Evolutionary conservation across 192 early-diverging fungal species (phyloP), one percentile per base, ranked within the genome.

Genomic region (Coemansia sp.): DNA sequence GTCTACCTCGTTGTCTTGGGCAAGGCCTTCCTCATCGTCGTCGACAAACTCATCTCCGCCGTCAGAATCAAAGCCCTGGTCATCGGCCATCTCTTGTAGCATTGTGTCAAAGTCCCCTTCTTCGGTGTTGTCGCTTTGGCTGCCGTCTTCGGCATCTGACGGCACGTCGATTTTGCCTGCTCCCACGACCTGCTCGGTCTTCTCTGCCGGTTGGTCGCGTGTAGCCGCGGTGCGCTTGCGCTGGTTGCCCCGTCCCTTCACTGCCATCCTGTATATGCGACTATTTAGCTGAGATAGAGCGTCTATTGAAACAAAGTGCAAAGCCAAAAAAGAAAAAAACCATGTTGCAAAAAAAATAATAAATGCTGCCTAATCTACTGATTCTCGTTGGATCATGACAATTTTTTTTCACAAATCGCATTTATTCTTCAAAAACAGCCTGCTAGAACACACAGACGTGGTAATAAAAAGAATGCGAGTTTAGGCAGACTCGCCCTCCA

Each of bases 401-500:
- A 29, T 27, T 54, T 55, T 19, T 19, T 55, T 55, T 55, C 6
- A 50, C 15, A 50, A 50, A 50, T 50, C 48, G 29, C 29, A 21
- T 32, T 32, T 32, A 32, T 32, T 32, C 29, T 32, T 32, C 29
- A 32, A 32, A 32, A 32, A 32, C 29, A 32, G 29, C 29, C 43
- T 15, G 43, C 11, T 45, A 32, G 3, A 32, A 5, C 29, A 5
- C 29, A 32, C 29, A 32, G 29, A 32, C 29, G 29, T 6, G 29
- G 29, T 32, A 32, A 4, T 32, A 32, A 9, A 35, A 62, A 62
- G 48, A 62, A 53, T 0, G 29, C 29, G 29, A 32, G 12, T 57
- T 68, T 66, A 73, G 32, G 71, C 76, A 24, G 70, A 67, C 76
- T 81, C 75, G 54, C 73, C 84, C 76, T 84, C 89, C 83, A 94